These are phyloP conservation scores for Arabis hirsuta DNA, from an alignment of 345 rosid genomes.

Conservation along the genomic window DNA sequence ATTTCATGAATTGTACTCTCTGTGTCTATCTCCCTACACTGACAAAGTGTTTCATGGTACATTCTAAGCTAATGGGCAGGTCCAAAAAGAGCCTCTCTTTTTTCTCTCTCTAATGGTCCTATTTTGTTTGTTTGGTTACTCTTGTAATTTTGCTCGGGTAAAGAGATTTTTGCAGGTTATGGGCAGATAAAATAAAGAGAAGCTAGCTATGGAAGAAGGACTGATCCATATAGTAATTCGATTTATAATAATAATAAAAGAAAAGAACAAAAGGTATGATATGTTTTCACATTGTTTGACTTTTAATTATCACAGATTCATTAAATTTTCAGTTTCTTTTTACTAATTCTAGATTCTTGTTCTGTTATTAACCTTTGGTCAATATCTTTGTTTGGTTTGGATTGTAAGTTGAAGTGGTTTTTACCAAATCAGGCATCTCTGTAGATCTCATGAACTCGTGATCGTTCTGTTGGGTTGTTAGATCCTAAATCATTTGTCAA, in stretches of 20 bases:
- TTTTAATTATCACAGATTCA: conserved; percentile 31
- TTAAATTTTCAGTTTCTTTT: conserved; percentile 14
- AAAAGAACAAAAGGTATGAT: conserved; percentile 40
- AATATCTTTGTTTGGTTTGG: conserved; percentile 33
- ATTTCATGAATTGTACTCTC: conserved; percentile 48
- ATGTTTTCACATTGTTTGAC: conserved; percentile 46
- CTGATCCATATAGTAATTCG: conserved; percentile 32
- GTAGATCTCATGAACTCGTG: conserved; percentile 19
- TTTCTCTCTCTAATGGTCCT: conserved; percentile 46
- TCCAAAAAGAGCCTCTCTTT: conserved; percentile 38
- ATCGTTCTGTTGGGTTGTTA: conserved; percentile 27
- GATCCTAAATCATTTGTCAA: conserved; percentile 24
- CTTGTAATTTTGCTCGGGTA: conserved; percentile 47
- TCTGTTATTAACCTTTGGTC: conserved; percentile 36
- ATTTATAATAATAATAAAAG: background rate
- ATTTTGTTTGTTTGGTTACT: conserved; percentile 46
- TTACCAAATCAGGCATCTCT: conserved; percentile 42
- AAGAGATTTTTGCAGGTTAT: conserved; percentile 48
- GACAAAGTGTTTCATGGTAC: conserved; percentile 50
- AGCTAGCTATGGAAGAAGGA: conserved; percentile 46
- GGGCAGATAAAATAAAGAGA: conserved; percentile 47
- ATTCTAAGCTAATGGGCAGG: conserved; percentile 48
- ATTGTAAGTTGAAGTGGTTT: conserved; percentile 21
- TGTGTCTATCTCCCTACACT: conserved; percentile 46
- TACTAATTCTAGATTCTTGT: conserved; percentile 23